A percentile compares a stretch with the other conserved stretches of the same genome.
Conservation (phyloP, 2,329 filamentous ascomycete genomes). For the Claviceps sp. region DNA sequence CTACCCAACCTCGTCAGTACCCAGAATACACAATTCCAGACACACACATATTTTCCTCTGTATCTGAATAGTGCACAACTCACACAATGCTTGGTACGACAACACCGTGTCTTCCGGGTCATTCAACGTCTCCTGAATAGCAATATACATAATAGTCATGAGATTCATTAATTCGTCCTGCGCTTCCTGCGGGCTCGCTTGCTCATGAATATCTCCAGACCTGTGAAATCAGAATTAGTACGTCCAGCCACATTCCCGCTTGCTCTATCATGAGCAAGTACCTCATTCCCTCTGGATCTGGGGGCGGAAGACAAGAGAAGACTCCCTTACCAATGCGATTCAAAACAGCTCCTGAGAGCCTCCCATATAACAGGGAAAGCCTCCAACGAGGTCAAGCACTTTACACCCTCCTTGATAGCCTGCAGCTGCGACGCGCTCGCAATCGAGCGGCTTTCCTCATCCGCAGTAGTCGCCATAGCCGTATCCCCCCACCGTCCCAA, state of each 20-base stretch:
- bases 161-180: conserved; percentile 49
- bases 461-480: conserved; percentile 34
- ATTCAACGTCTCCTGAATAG: conserved; percentile 42
- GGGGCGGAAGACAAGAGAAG: background rate
- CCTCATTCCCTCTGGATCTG: too few species aligned
- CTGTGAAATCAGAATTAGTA: conserved; percentile 15
- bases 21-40: background rate
- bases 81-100: conserved; percentile 37
- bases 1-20: conserved; percentile 16
- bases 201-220: conserved; percentile 32
- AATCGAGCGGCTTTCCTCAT: conserved; percentile 31
- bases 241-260: too few species aligned
- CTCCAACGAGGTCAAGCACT: conserved; percentile 35
- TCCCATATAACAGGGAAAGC: conserved; percentile 39
- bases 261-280: too few species aligned
- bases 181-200: conserved; percentile 33
- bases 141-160: conserved; percentile 49
- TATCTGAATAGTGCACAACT: conserved; percentile 14
- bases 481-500: conserved; percentile 60
- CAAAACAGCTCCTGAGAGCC: conserved; percentile 34
- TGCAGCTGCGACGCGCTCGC: conserved; percentile 44
- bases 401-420: conserved; percentile 42
- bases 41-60: background rate
- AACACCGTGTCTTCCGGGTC: conserved; percentile 34
- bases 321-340: conserved; percentile 34